Base-by-base conservation (phyloP, 371 early-diverging fungal species). In the Mortierella sp. region DNA sequence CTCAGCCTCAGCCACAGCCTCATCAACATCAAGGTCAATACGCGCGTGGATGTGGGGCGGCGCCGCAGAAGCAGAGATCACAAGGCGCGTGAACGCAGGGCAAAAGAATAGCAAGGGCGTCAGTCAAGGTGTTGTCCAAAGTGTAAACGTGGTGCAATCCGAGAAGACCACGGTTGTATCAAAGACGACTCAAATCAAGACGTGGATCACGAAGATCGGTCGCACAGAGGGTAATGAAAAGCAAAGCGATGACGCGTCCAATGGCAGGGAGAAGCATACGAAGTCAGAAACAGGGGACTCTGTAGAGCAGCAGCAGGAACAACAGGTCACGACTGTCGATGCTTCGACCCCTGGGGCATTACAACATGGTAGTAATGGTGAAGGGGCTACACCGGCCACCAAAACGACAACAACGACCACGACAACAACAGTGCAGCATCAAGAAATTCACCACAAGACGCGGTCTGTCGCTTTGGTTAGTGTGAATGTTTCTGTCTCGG, bases 141-240 rank as follows among this genome's bases (percentile, higher is more conserved):
- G 37, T 21, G 14, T 50, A 37, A 43, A 31, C 21, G 49, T 54
- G 4, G 59, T 47, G 3, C 31, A 52, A 21, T 47, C 60, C 32
- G 24, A 60, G 7, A 53, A 46, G 12, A 53, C 66, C 4, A 56
- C 60, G 1, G 47, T 56, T 17, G 57, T 65, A 0, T 65, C 72
- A 30, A 72, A 60, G 32, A 48, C 72, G 12, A 60, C 61, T 4
- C 47, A 47, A 11, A 42, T 65, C 7, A 41, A 50, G 52, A 60
- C 72, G 3, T 72, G 72, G 72, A 61, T 72, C n/a, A 65, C 72
- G n/a, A 66, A 49, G 52, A 46, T 71, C 8, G 46, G 50, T n/a
- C 64, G 47, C 4, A 21, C 58, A 1, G 53, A 62, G 6, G 17
- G 26, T 23, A 15, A 52, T 7, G 41, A 46, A 19, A n/a, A n/a